A percentile compares a stretch with the other conserved stretches of the same genome.
phyloP scores from a whole-genome alignment of 73 alveolate species.

The Paramecium tetraurelia region DNA sequence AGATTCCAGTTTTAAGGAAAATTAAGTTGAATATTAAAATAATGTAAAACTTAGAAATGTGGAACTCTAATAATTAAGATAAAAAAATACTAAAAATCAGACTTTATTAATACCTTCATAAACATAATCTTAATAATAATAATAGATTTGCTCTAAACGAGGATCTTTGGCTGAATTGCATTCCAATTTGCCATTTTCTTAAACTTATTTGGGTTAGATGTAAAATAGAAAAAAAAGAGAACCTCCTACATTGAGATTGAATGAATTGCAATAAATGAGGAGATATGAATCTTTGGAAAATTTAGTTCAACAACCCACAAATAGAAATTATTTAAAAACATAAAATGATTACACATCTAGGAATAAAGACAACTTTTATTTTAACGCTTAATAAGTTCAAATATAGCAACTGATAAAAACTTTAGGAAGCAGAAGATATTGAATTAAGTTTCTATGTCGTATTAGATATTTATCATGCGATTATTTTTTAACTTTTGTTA shows the following conservation, averaged over 20 bases:
- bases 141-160: not conserved
- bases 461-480: not conserved
- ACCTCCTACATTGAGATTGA: not conserved
- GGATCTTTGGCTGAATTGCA: not conserved
- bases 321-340: not conserved
- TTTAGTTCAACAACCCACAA: not conserved
- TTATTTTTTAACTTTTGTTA: not conserved
- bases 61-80: not conserved
- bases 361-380: not conserved
- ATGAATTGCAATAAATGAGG: not conserved
- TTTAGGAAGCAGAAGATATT: not conserved
- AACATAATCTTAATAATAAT: not conserved
- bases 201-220: not conserved
- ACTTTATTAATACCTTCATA: not conserved
- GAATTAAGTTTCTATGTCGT: not conserved
- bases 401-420: not conserved
- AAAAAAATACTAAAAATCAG: not conserved
- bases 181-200: not conserved
- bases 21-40: not conserved
- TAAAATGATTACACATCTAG: not conserved
- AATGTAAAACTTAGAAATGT: not conserved
- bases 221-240: not conserved
- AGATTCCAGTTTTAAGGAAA: not conserved
- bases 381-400: not conserved
- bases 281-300: constrained; percentile 16